Percentiles rank a stretch among this genome's conserved stretches.
Conservation (phyloP, 148 eudicot genomes). For the Chenopodium album region DNA sequence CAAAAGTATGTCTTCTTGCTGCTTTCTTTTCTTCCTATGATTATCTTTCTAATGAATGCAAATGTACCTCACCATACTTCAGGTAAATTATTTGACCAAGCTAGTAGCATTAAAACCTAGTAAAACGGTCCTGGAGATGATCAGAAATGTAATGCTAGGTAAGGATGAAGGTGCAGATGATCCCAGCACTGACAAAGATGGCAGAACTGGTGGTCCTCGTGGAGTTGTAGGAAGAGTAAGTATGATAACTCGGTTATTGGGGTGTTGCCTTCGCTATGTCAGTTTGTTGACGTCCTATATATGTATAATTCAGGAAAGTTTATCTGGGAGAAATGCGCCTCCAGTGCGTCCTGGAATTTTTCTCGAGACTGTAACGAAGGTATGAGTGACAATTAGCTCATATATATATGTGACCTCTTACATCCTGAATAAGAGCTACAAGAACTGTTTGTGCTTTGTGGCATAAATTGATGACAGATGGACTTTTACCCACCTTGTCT, state of each 20-base stretch:
- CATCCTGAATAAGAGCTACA: background rate
- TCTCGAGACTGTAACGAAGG: slow-evolving; percentile 96
- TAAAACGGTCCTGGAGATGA: slow-evolving; percentile 75
- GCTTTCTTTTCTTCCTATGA: background rate
- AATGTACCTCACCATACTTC: slow-evolving; percentile 26
- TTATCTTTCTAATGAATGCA: background rate
- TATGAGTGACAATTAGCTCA: slow-evolving; percentile 22
- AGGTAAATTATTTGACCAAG: slow-evolving; percentile 91
- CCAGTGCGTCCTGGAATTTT: slow-evolving; percentile 99
- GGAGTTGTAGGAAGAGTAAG: slow-evolving; percentile 80
- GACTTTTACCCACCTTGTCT: background rate
- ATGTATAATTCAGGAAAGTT: slow-evolving; percentile 55
- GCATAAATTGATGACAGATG: background rate
- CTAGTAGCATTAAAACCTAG: slow-evolving; percentile 88
- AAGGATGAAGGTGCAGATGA: slow-evolving; percentile 90
- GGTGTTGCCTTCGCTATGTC: background rate
- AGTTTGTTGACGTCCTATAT: background rate
- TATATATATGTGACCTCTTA: background rate
- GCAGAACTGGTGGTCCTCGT: slow-evolving; percentile 26
- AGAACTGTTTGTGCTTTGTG: background rate
- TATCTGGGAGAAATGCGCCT: slow-evolving; percentile 57
- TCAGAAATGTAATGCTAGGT: slow-evolving; percentile 89
- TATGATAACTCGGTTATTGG: background rate
- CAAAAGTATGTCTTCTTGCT: background rate
- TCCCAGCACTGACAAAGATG: slow-evolving; percentile 39